phyloP scores from a whole-genome alignment of 495 filamentous ascomycete species.

The Tuber borchii region DNA sequence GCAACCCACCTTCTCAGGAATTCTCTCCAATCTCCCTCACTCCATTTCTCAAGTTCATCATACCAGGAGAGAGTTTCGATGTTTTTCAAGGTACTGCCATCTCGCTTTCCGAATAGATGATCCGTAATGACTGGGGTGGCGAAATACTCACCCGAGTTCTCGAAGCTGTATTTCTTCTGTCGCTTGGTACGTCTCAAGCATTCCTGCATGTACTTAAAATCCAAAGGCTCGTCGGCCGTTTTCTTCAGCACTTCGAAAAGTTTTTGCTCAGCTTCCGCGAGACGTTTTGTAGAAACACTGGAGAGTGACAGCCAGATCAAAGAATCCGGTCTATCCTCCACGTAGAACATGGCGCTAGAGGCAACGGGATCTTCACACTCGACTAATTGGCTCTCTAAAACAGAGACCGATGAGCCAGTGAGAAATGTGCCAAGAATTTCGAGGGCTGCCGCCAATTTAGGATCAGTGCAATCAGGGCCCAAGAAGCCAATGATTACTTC shows the following conservation, averaged over 20 bases:
- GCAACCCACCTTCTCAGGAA: conserved; percentile 79
- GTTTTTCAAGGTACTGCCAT: conserved; percentile 66
- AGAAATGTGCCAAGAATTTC: conserved; percentile 75
- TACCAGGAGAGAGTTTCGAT: conserved; percentile 64
- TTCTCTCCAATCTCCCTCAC: conserved; percentile 69
- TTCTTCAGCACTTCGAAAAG: conserved; percentile 78
- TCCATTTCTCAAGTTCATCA: conserved; percentile 71
- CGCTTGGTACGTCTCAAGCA: conserved; percentile 72
- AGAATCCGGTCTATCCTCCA: conserved; percentile 68
- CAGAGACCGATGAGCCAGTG: conserved; percentile 81
- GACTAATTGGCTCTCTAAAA: conserved; percentile 85
- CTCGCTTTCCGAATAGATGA: conserved; percentile 79
- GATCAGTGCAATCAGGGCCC: conserved; percentile 69
- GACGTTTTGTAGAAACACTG: conserved; percentile 77
- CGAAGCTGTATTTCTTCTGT: conserved; percentile 69
- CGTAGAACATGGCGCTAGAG: conserved; percentile 69
- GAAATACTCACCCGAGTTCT: conserved; percentile 67
- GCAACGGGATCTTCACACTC: conserved; percentile 81
- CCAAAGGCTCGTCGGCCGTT: conserved; percentile 67
- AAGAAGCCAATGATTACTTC: conserved; percentile 78
- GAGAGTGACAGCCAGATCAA: conserved; percentile 76
- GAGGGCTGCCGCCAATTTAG: conserved; percentile 58
- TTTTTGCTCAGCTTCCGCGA: conserved; percentile 73
- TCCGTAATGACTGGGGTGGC: conserved; percentile 78
- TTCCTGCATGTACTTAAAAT: conserved; percentile 82